phyloP scores from a whole-genome alignment of 176 grass and related monocot genomes.

The Elymus sibiricus region DNA sequence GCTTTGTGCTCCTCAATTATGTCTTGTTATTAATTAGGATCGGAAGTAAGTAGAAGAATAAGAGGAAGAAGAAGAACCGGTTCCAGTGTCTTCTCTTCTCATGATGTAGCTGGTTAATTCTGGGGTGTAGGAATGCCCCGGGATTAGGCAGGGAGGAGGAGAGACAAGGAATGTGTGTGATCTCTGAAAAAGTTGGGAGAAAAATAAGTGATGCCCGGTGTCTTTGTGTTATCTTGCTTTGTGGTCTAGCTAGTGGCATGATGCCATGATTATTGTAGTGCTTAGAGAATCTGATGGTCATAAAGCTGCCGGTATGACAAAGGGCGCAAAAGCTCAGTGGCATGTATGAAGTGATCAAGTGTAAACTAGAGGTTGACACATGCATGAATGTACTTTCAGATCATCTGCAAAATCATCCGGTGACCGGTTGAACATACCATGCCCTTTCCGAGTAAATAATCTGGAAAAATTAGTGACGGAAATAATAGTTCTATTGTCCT shows the following conservation, averaged over 20 bases:
- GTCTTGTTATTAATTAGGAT: conserved; percentile 14
- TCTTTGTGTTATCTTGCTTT: conserved; percentile 45
- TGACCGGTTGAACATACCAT: not conserved
- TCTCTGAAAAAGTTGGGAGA: conserved; percentile 14
- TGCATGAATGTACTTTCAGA: not conserved
- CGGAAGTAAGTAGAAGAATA: not conserved
- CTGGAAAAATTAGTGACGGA: not conserved
- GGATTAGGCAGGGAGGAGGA: conserved; percentile 24
- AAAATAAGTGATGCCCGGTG: conserved; percentile 27
- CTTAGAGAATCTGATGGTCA: conserved; percentile 27
- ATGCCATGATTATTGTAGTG: conserved; percentile 11
- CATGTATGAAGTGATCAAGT: not conserved
- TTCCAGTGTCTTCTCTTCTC: conserved; percentile 18
- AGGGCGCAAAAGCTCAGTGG: not conserved
- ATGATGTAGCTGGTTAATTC: conserved; percentile 26
- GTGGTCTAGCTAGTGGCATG: conserved; percentile 11
- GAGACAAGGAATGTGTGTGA: conserved; percentile 39
- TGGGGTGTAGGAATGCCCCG: not conserved
- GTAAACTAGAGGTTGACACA: not conserved
- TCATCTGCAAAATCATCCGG: not conserved
- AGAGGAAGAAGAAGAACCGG: conserved; percentile 5
- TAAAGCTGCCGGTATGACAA: not conserved
- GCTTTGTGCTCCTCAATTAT: conserved; percentile 23
- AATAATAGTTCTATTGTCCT: not conserved
- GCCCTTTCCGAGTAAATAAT: not conserved